Percentiles rank a stretch among this genome's conserved stretches.
Conservation (phyloP, 768 basidiomycete genomes). For the Tephrocybe rancida region DNA sequence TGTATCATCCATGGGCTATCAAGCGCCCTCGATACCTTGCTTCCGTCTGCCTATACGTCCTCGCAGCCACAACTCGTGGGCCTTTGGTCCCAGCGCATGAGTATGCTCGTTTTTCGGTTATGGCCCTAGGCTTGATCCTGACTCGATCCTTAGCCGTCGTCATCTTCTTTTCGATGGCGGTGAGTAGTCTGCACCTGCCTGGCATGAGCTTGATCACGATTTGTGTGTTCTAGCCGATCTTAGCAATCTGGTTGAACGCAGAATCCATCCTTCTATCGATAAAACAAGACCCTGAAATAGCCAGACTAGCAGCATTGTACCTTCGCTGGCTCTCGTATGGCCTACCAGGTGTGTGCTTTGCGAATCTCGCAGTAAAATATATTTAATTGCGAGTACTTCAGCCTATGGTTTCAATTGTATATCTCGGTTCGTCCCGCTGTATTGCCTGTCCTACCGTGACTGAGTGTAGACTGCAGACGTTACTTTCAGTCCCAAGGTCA, state of each 20-base stretch:
- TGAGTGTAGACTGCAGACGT: conserved; percentile 33
- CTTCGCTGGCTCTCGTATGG: conserved; percentile 75
- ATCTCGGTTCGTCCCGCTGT: conserved; percentile 31
- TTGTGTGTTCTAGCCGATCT: conserved; percentile 45
- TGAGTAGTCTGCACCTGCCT: conserved; percentile 31
- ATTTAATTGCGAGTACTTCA: conserved; percentile 10
- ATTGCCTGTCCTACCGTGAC: not conserved
- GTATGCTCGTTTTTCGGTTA: conserved; percentile 38
- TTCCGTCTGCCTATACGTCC: conserved; percentile 95
- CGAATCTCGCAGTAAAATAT: not conserved
- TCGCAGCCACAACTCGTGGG: conserved; percentile 82
- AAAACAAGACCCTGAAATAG: conserved; percentile 83
- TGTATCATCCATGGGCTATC: conserved; percentile 80
- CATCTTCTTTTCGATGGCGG: conserved; percentile 55
- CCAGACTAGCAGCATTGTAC: conserved; percentile 72
- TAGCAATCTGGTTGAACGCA: conserved; percentile 77
- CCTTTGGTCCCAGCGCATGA: conserved; percentile 88
- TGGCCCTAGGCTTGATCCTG: not conserved
- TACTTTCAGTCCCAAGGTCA: conserved; percentile 84
- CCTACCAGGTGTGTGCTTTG: conserved; percentile 55
- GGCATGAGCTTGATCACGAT: conserved; percentile 11
- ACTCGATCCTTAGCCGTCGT: conserved; percentile 50
- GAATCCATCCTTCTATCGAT: conserved; percentile 75
- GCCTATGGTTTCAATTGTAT: conserved; percentile 54
- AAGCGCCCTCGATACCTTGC: conserved; percentile 87